Conservation (phyloP, 768 basidiomycete genomes). For the Butyriboletus loyo region DNA sequence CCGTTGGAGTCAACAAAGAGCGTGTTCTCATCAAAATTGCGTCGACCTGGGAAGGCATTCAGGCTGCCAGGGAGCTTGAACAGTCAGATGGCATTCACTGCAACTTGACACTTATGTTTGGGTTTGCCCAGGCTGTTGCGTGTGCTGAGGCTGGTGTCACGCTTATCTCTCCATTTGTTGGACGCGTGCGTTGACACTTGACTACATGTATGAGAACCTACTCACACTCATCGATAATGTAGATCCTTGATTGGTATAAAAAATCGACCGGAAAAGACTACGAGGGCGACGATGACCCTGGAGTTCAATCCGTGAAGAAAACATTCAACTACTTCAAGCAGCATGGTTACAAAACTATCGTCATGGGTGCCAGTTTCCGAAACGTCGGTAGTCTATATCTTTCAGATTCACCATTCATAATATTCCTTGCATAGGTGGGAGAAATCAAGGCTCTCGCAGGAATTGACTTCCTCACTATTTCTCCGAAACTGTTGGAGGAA, state of each 20-base stretch:
- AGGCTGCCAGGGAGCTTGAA: slow-evolving; percentile 93
- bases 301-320: slow-evolving; percentile 90
- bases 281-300: slow-evolving; percentile 87
- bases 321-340: slow-evolving; percentile 99
- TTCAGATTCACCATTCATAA: neutral
- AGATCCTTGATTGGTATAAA: slow-evolving; percentile 99
- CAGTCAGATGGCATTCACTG: slow-evolving; percentile 88
- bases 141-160: slow-evolving; percentile 97
- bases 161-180: slow-evolving; percentile 96
- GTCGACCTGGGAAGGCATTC: slow-evolving; percentile 98
- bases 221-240: slow-evolving; percentile 25
- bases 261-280: slow-evolving; percentile 80
- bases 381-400: slow-evolving; percentile 55
- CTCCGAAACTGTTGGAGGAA: slow-evolving; percentile 84
- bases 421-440: slow-evolving; percentile 48
- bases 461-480: slow-evolving; percentile 94
- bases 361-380: slow-evolving; percentile 99
- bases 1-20: slow-evolving; percentile 83
- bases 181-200: slow-evolving; percentile 61
- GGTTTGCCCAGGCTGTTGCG: slow-evolving; percentile 94
- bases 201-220: neutral
- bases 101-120: slow-evolving; percentile 96
- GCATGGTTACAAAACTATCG: slow-evolving; percentile 94
- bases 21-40: slow-evolving; percentile 98
- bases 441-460: slow-evolving; percentile 95